A percentile compares a stretch with the other conserved stretches of the same genome.
phyloP scores from a whole-genome alignment of 2,329 filamentous ascomycete genomes.

The Lecanicillium sp. region DNA sequence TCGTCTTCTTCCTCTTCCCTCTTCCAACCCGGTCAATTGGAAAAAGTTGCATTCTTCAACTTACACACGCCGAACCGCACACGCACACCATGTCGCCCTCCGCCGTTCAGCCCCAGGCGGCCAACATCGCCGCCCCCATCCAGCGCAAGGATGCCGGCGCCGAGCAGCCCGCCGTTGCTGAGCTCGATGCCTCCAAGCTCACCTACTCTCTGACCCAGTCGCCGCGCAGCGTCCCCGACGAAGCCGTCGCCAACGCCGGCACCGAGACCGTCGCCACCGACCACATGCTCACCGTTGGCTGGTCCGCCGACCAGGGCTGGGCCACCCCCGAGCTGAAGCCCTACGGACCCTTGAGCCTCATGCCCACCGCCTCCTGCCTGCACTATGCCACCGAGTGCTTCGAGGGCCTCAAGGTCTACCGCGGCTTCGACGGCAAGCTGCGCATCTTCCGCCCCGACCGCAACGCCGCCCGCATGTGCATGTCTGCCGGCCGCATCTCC shows the following conservation, averaged over 20 bases:
- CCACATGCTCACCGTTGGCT: constrained; percentile 76
- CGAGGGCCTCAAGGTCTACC: constrained; percentile 76
- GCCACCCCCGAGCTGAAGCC: constrained; percentile 64
- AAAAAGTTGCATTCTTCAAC: neutral
- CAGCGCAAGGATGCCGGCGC: constrained; percentile 38
- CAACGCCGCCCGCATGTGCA: constrained; percentile 60
- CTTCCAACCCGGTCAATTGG: neutral
- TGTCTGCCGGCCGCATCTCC: constrained; percentile 58
- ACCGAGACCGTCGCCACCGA: constrained; percentile 61
- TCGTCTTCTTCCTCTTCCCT: neutral
- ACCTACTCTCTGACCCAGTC: constrained; percentile 43
- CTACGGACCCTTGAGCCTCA: constrained; percentile 69
- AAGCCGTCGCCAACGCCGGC: constrained; percentile 37
- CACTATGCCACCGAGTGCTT: constrained; percentile 92
- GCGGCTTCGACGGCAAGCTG: constrained; percentile 66
- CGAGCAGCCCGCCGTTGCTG: constrained; percentile 42
- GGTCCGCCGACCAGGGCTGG: constrained; percentile 64
- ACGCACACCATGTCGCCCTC: constrained; percentile 38
- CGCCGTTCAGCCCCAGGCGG: constrained; percentile 35
- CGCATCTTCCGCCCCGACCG: constrained; percentile 70
- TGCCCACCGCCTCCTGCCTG: constrained; percentile 72
- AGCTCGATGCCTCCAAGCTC: constrained; percentile 55
- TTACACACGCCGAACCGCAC: neutral
- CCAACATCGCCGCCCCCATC: constrained; percentile 45
- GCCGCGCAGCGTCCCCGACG: constrained; percentile 45